phyloP scores from a whole-genome alignment of 2,329 filamentous ascomycete species.

The Ilyonectria mors-panacis region DNA sequence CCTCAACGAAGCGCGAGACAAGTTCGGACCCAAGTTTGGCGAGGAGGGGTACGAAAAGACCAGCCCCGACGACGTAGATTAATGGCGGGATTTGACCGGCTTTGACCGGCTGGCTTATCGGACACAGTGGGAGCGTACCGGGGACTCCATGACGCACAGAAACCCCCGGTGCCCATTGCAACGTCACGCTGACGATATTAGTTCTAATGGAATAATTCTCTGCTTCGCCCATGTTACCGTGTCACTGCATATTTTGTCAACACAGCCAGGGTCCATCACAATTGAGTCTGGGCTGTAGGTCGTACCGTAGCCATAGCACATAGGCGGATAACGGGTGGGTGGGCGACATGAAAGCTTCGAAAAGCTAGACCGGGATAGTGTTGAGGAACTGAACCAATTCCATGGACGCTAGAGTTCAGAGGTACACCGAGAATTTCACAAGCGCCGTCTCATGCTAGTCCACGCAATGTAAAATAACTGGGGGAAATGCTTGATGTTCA shows the following conservation, averaged over 20 bases:
- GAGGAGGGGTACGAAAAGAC: slow-evolving; percentile 45
- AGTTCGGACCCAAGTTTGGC: slow-evolving; percentile 49
- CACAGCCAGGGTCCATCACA: background rate
- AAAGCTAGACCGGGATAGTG: background rate
- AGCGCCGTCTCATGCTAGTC: background rate
- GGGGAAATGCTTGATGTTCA: background rate
- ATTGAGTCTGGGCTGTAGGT: background rate
- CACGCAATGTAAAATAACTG: background rate
- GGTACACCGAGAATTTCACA: background rate
- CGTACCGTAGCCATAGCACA: no score
- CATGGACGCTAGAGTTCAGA: background rate
- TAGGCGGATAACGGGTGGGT: no score
- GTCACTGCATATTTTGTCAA: background rate
- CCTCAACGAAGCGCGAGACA: slow-evolving; percentile 57
- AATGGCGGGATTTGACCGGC: background rate
- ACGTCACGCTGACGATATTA: background rate
- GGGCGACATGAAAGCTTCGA: background rate
- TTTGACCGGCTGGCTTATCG: background rate
- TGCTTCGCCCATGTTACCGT: background rate
- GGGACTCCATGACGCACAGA: no score
- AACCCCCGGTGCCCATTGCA: background rate
- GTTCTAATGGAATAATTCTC: slow-evolving; percentile 7
- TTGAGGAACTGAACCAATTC: background rate
- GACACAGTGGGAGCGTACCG: background rate
- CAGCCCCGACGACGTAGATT: slow-evolving; percentile 63